Base-by-base conservation (phyloP, 257 asterid genomes). In the Leptodermis oblonga region DNA sequence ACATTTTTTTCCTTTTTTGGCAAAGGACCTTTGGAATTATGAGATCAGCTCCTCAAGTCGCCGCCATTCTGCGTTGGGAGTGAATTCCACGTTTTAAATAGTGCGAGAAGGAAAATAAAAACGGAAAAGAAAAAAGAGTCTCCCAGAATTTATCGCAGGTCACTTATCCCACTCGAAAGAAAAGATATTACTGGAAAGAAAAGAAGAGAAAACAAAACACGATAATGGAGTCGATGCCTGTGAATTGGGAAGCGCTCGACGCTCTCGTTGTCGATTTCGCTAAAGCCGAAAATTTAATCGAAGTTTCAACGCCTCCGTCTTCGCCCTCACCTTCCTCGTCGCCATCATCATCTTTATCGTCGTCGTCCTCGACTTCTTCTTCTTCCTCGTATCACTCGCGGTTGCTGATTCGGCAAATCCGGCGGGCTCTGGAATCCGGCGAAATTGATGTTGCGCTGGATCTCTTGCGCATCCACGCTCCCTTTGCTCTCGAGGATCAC, bases 241-340 rank as follows among this genome's bases (percentile, higher is more conserved):
- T 94, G 73, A 94, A 94, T 88, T 94, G 99, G 99, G 93, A 89
- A 77, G 90, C 96, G 20, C 82, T 94, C 7, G 99, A 94, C 77
- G 85, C 97, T 43, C 90, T 94, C 26, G 93, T 91, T 5, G 72
- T 89, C 81, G 96, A 91, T 77, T 91, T 91, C 80, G 98, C 89
- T 12, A 91, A 84, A 84, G 85, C 99, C 73, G 99, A 94, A 76
- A 81, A 87, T 39, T 81, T 94, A 54, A 77, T 93, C 78, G 96
- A 86, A 14, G 92, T 89, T 53, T 76, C 85, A 0, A 43, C 73
- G 6, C 51, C 90, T 67, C 80, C 84, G 5, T 70, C 87, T 0
- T 62, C 87, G 5, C 56, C 79, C 49, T 43, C 81, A 2, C 73
- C 83, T 26, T 43, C 70, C 41, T 22, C 43, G 13, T 59, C 65